Evolutionary conservation across 2,329 filamentous ascomycete species (phyloP).

Genomic region (Penicillium sp.): DNA sequence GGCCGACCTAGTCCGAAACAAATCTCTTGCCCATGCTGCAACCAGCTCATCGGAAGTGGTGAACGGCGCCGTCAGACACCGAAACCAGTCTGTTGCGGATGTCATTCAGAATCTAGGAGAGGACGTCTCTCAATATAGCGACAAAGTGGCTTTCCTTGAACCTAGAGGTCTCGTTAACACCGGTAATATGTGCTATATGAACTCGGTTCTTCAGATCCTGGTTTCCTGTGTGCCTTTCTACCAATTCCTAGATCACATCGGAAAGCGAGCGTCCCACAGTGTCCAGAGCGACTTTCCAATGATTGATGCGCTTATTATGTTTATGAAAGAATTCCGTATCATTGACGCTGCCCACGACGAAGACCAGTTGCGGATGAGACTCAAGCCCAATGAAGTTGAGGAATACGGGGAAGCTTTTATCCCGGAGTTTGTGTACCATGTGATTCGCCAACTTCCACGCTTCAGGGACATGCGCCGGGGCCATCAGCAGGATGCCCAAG

Average conservation of each 20-base stretch:
- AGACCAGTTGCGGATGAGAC: conserved; percentile 72
- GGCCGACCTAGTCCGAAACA: conserved; percentile 69
- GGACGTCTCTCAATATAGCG: conserved; percentile 58
- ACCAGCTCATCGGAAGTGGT: conserved; percentile 35
- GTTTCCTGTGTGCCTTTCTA: conserved; percentile 95
- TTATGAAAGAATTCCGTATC: conserved; percentile 87
- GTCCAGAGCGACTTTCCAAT: conserved; percentile 96
- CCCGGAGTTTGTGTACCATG: conserved; percentile 94
- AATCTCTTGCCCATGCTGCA: conserved; percentile 42
- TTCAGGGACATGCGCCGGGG: conserved; percentile 94
- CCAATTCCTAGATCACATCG: conserved; percentile 85
- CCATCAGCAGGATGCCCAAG: conserved; percentile 96
- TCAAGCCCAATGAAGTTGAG: conserved; percentile 85
- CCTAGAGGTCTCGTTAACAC: conserved; percentile 94
- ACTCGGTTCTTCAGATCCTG: conserved; percentile 95
- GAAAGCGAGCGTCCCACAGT: conserved; percentile 81
- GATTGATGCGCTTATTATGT: conserved; percentile 96
- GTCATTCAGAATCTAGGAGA: conserved; percentile 76
- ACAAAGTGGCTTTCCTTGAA: conserved; percentile 81
- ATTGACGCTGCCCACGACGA: conserved; percentile 78
- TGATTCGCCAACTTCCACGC: conserved; percentile 81
- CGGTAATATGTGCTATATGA: conserved; percentile 99
- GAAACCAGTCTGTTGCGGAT: conserved; percentile 72
- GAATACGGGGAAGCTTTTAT: conserved; percentile 89
- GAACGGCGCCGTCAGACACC: conserved; percentile 51